These are phyloP conservation scores for Ganoderma lucidum DNA, from an alignment of 1,284 basidiomycete genomes.

Conservation along the genomic window DNA sequence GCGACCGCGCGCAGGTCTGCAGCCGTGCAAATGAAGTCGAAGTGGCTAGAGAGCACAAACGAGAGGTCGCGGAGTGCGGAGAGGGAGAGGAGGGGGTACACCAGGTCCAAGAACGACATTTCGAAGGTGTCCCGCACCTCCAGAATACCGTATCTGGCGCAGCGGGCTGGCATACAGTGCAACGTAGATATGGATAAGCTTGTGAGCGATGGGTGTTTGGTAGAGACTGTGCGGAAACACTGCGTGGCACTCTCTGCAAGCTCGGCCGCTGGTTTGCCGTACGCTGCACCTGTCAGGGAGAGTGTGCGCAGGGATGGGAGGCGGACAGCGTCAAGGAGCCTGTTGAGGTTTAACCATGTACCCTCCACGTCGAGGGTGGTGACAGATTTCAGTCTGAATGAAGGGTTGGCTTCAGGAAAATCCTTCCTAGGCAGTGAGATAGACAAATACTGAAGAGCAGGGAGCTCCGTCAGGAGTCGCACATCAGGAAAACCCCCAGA, in stretches of 20 bases:
- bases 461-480: background rate
- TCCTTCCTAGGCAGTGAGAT: background rate
- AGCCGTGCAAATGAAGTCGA: background rate
- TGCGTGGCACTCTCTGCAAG: background rate
- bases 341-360: background rate
- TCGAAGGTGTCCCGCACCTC: background rate
- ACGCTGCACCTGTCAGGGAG: background rate
- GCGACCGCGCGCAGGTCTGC: background rate
- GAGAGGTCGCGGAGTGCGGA: background rate
- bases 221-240: background rate
- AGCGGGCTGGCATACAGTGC: background rate
- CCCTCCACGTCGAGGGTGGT: background rate
- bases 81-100: constrained; percentile 1
- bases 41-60: background rate
- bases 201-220: background rate
- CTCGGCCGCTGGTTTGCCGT: background rate
- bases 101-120: background rate
- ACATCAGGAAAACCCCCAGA: too few species aligned
- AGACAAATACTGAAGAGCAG: background rate
- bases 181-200: background rate
- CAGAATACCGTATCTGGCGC: background rate
- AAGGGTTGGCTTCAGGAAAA: too few species aligned
- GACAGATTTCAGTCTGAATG: background rate
- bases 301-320: background rate
- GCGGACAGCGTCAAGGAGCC: background rate